phyloP scores from a whole-genome alignment of 179 eudicot genomes.

The Spergularia azorica region DNA sequence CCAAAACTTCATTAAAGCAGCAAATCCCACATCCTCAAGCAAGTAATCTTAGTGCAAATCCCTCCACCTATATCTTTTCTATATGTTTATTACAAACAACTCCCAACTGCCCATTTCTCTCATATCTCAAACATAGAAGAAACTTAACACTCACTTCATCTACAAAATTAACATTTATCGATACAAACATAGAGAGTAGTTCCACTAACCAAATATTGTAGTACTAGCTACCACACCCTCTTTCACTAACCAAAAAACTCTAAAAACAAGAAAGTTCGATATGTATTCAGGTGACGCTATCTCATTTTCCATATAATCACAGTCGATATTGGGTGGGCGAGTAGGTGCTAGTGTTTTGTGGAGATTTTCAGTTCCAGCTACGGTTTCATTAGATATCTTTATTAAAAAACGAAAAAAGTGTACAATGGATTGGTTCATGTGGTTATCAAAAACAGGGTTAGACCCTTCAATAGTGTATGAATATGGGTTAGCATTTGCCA shows the following conservation, averaged over 20 bases:
- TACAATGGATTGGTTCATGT: constrained; percentile 81
- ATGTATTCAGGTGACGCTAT: constrained; percentile 2
- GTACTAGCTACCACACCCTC: neutral
- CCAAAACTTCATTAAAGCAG: constrained; percentile 8
- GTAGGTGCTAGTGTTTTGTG: neutral
- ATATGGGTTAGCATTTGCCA: constrained; percentile 64
- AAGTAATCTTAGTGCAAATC: constrained; percentile 21
- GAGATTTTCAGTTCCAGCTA: neutral
- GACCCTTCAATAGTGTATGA: constrained; percentile 75
- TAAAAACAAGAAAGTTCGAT: neutral
- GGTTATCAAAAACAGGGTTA: constrained; percentile 79
- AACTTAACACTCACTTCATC: neutral
- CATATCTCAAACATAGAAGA: neutral
- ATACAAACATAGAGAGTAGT: neutral
- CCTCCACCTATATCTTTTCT: constrained; percentile 22
- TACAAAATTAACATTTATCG: constrained; percentile 1
- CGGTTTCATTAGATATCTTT: constrained; percentile 6
- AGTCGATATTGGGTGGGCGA: neutral
- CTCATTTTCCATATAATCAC: neutral
- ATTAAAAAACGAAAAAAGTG: neutral
- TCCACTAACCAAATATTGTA: neutral
- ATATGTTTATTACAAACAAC: constrained; percentile 25
- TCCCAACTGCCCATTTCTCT: constrained; percentile 24
- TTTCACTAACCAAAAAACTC: neutral
- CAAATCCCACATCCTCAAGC: constrained; percentile 11